Conservation (phyloP, 345 rosid genomes). For the Populus davidiana region DNA sequence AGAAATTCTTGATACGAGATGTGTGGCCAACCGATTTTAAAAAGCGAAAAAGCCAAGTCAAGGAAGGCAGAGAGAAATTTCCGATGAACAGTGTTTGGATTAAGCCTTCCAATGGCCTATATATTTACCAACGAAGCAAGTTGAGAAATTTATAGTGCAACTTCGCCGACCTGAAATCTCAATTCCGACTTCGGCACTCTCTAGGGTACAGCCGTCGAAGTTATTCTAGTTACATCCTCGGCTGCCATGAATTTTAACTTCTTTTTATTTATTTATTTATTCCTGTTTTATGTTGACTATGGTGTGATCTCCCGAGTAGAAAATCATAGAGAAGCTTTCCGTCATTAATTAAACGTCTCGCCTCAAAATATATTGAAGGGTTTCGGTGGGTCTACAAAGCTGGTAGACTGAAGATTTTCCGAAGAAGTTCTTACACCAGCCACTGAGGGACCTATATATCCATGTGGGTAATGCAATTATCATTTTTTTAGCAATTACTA, state of each 20-base stretch:
- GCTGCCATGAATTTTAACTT: not conserved
- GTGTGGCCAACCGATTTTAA: not conserved
- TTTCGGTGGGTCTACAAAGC: not conserved
- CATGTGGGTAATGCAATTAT: not conserved
- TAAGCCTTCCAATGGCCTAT: not conserved
- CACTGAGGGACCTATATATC: not conserved
- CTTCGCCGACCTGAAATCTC: not conserved
- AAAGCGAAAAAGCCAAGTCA: slow-evolving; percentile 8
- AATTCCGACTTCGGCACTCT: not conserved
- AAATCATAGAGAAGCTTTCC: not conserved
- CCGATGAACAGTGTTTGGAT: not conserved
- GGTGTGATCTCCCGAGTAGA: not conserved
- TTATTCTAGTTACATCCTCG: not conserved
- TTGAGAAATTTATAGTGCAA: not conserved
- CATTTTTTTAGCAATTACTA: not conserved
- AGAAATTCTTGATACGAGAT: not conserved
- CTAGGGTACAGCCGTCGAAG: not conserved
- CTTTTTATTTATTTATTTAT: not conserved
- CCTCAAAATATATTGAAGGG: not conserved
- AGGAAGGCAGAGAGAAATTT: slow-evolving; percentile 19
- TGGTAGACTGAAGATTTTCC: not conserved
- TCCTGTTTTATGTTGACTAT: not conserved
- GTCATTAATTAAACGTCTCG: not conserved
- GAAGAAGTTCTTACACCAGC: not conserved
- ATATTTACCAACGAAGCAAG: not conserved